Evolutionary conservation across 202 grass and related monocot species (phyloP), one percentile per base, ranked within the genome.

Genomic region (Saccharum hybrid): DNA sequence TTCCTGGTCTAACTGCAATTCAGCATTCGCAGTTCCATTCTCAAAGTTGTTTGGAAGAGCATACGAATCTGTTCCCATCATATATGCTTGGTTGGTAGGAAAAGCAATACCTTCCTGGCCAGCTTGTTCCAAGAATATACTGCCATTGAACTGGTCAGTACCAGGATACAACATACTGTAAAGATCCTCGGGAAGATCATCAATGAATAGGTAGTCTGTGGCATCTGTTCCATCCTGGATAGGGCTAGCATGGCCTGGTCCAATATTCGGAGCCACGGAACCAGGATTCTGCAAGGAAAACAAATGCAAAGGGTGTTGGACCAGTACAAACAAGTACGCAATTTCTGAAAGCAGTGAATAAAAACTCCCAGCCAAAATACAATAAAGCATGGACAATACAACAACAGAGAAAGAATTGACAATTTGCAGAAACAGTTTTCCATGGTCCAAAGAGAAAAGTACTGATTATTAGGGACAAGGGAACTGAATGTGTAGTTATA

Each of bases 141-240:
- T 16, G 68, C 38, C 15, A 67, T 30, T 65, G 52, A 75, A 90
- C 34, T 74, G 54, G 74, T 84, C 86, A 66, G 1, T 74, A 72
- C 70, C 81, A 67, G 91, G 86, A 70, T 18, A 64, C 63, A 94
- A 52, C 34, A 94, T 91, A 78, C 3, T 61, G 19, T 64, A 21
- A 65, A 94, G 30, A 82, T 94, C 89, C 13, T 87, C 83, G 39
- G 56, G n/a, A 69, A 94, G 28, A 81, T 94, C 88, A 14, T 87
- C 80, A 33, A 6, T 0, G 19, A 80, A 82, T 72, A 94, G 70
- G 70, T 57, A 91, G 1, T 91, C 69, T 39, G 49, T 15, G 45
- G 63, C 70, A 71, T 89, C 89, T 74, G 21, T 80, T 28, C 19
- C 28, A 77, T 71, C 70, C 68, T 84, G 69, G 19, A 77, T 66